Conservation (phyloP, 177 flowering plant genomes). For the Tripterygium wilfordii region DNA sequence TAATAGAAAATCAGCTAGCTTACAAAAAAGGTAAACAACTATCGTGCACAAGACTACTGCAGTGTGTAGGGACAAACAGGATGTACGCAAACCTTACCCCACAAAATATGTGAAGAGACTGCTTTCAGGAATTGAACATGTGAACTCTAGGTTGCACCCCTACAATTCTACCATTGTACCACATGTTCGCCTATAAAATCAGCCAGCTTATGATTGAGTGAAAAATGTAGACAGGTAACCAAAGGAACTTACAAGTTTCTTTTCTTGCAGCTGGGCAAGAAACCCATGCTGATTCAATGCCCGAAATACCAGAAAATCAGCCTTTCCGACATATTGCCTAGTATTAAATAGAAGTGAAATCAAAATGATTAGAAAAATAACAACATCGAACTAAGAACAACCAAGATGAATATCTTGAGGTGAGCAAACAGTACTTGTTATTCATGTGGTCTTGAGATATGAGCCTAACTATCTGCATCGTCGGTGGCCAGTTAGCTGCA, state of each 20-base stretch:
- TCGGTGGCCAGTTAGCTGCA: slow-evolving; percentile 91
- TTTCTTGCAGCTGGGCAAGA: slow-evolving; percentile 90
- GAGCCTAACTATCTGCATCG: slow-evolving; percentile 94
- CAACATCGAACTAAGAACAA: too few relatives aligned
- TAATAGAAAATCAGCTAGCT: too few relatives aligned
- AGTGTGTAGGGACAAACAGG: too few relatives aligned
- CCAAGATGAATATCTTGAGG: background rate
- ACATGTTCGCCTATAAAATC: too few relatives aligned
- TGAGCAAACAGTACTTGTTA: slow-evolving; percentile 57
- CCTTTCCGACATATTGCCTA: slow-evolving; percentile 96
- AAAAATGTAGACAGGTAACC: background rate
- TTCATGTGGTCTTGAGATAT: slow-evolving; percentile 99
- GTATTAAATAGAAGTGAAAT: slow-evolving; percentile 6
- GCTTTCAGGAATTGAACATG: too few relatives aligned
- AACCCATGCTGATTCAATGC: slow-evolving; percentile 95
- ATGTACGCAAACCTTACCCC: too few relatives aligned
- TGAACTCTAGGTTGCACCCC: too few relatives aligned
- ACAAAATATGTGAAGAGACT: too few relatives aligned
- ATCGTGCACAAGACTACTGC: too few relatives aligned
- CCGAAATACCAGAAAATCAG: slow-evolving; percentile 87
- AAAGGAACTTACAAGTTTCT: slow-evolving; percentile 78
- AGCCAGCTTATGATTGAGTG: slow-evolving; percentile 1
- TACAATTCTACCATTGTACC: too few relatives aligned
- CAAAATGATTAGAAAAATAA: slow-evolving; percentile 1
- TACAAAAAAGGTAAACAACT: too few relatives aligned